Evolutionary conservation across 129 eudicot genomes (phyloP).

Genomic region (Saussurea involucrata): DNA sequence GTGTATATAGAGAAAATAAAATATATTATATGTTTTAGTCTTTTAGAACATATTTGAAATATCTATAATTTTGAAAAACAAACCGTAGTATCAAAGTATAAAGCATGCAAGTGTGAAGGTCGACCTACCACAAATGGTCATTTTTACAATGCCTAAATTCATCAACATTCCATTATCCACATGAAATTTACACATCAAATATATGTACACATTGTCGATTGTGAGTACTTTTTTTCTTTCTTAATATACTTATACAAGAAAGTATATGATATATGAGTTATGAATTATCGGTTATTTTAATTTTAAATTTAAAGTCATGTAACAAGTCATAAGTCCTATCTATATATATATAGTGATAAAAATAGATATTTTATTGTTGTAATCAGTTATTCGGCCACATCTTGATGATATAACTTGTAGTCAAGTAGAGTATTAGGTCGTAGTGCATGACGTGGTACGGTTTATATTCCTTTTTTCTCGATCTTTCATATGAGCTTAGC

Average conservation of each 20-base stretch:
- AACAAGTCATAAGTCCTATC: no score
- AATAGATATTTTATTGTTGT: slow-evolving; percentile 15
- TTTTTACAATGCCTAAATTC: neutral
- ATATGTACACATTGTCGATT: neutral
- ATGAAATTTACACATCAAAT: neutral
- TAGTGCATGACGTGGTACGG: neutral
- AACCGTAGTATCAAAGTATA: neutral
- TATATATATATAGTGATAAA: no score
- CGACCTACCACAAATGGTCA: slow-evolving; percentile 1
- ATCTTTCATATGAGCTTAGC: neutral
- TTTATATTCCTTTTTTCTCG: neutral
- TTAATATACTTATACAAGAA: no score
- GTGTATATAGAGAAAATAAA: no score
- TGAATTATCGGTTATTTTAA: no score
- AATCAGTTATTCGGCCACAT: neutral
- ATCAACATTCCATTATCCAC: neutral
- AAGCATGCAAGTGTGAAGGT: slow-evolving; percentile 12
- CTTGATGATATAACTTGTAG: neutral
- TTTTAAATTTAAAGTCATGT: no score
- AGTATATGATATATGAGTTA: no score
- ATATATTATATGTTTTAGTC: no score
- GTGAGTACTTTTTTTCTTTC: no score
- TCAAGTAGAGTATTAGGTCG: neutral
- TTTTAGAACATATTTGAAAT: no score
- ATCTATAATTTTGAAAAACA: neutral